Conservation (phyloP, 2,329 filamentous ascomycete genomes). For the Penicillium sp. region DNA sequence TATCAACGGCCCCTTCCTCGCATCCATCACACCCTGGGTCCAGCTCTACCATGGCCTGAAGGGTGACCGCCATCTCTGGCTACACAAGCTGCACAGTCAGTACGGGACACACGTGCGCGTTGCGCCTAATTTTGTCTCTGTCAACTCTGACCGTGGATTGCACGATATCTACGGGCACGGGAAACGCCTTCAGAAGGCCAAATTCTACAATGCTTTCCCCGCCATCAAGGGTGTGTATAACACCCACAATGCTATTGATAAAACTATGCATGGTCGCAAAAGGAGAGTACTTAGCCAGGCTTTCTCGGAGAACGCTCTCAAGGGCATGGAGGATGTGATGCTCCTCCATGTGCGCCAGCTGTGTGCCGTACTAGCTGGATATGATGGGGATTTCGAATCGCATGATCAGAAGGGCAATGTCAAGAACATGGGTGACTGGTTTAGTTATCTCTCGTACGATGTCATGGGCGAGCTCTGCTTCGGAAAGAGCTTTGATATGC, state of each 20-base stretch:
- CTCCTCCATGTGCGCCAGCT: slow-evolving; percentile 59
- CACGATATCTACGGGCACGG: slow-evolving; percentile 37
- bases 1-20: slow-evolving; percentile 27
- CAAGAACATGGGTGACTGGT: slow-evolving; percentile 32
- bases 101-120: slow-evolving; percentile 66
- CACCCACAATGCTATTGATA: slow-evolving; percentile 64
- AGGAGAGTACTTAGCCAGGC: slow-evolving; percentile 62
- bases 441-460: slow-evolving; percentile 43
- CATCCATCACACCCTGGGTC: slow-evolving; percentile 39
- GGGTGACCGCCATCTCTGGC: slow-evolving; percentile 65
- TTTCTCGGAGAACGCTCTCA: slow-evolving; percentile 58
- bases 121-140: slow-evolving; percentile 65
- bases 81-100: slow-evolving; percentile 60
- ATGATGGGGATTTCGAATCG: slow-evolving; percentile 11
- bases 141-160: slow-evolving; percentile 60
- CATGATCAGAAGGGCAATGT: slow-evolving; percentile 22
- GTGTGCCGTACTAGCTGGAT: slow-evolving; percentile 37
- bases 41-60: slow-evolving; percentile 66
- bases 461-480: slow-evolving; percentile 47
- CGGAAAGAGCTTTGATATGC: slow-evolving; percentile 46
- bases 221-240: slow-evolving; percentile 57
- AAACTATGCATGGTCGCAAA: slow-evolving; percentile 60
- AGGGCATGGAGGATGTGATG: slow-evolving; percentile 60
- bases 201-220: slow-evolving; percentile 66
- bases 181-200: slow-evolving; percentile 48